phyloP scores from a whole-genome alignment of 345 rosid genomes.

The Nasturtium officinale region DNA sequence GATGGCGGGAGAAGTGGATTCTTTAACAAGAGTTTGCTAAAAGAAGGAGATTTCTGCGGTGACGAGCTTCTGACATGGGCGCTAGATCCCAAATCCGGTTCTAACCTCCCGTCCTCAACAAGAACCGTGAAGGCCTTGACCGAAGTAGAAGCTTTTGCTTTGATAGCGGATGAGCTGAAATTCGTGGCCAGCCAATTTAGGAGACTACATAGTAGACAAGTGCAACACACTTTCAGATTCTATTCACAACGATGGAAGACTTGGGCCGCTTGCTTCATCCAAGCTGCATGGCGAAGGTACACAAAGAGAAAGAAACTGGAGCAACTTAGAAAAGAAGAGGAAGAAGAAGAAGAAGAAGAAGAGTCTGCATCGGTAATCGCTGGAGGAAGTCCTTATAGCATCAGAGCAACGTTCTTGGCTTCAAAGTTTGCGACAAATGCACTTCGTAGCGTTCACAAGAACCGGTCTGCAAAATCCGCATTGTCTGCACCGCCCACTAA shows the following conservation, averaged over 20 bases:
- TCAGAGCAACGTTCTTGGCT: conserved; percentile 91
- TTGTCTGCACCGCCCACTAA: conserved; percentile 53
- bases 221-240: conserved; percentile 94
- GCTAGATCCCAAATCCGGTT: conserved; percentile 83
- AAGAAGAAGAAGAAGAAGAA: conserved; percentile 54
- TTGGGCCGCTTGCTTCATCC: conserved; percentile 97
- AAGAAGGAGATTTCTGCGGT: conserved; percentile 93
- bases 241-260: conserved; percentile 98
- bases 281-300: conserved; percentile 94
- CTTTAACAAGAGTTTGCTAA: conserved; percentile 72
- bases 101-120: conserved; percentile 87
- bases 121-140: conserved; percentile 80
- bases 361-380: conserved; percentile 30
- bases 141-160: conserved; percentile 95
- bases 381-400: conserved; percentile 65
- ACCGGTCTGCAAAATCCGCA: conserved; percentile 52
- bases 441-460: conserved; percentile 83
- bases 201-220: conserved; percentile 92
- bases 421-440: conserved; percentile 90
- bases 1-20: conserved; percentile 97
- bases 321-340: conserved; percentile 74
- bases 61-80: conserved; percentile 99
- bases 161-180: conserved; percentile 83
- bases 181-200: conserved; percentile 94
- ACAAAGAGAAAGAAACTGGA: conserved; percentile 79